Base-by-base conservation (phyloP, 352 stramenopile species). In the Saprolegnia parasitica region DNA sequence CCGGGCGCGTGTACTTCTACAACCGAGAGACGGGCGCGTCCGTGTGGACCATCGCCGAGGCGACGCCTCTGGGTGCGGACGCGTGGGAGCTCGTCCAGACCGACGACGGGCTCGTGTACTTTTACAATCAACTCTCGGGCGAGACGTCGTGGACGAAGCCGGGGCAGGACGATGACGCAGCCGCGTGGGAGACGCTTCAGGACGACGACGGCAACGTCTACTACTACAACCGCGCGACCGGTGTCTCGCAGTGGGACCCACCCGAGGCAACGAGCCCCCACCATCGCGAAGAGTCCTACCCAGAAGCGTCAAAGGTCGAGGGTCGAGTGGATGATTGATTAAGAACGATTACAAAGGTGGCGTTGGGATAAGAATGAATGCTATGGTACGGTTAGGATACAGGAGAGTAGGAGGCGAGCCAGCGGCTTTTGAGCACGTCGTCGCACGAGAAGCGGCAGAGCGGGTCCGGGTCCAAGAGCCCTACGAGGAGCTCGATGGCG, bases 381-480 rank as follows among this genome's bases (percentile, higher is more conserved):
- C 26, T 60, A 68, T 46, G 23, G 26, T 40, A 60, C 52, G 52
- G 35, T 60, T 60, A 60, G 52, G 52, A 60, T 60, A 60, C 52
- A 60, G 54, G 49, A 11, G 29, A 35, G 29, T 35, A 35, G 29
- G 29, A 35, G 29, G 77, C 67, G 40, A 93, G 75, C 87, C 87
- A 95, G 21, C 58, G 67, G 13, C 83, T 87, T 57, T 89, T 89
- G 73, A 78, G 91, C 37, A 88, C 87, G 65, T 96, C 87, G 68
- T 93, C 88, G 45, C 86, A 92, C 29, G 85, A 88, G 46, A 80
- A 83, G 5, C 89, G 84, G 39, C 87, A 88, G 49, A 74, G 83
- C 18, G 89, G 89, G 57, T 96, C 87, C 16, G 89, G 84, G 65
- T 96, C 84, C n/a, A 96, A 78, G 66, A 96, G 76, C 39, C 80